Conservation (phyloP, 768 basidiomycete species). For the Rossbeevera mucosa region DNA sequence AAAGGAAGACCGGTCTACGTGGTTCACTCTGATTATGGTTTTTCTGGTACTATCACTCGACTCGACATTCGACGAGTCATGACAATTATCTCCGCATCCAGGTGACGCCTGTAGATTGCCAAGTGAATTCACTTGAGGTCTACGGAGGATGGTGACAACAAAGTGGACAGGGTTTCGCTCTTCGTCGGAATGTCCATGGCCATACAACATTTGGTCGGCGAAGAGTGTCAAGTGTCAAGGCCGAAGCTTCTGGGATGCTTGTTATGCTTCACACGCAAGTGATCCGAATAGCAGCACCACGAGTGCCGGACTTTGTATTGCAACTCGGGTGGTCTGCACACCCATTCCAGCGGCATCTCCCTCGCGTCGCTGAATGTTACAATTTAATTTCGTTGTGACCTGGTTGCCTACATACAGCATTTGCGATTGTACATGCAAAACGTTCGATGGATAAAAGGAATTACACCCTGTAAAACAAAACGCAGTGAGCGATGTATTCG, state of each 20-base stretch:
- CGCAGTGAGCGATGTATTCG: not conserved
- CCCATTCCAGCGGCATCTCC: not conserved
- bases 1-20: not conserved
- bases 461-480: conserved; percentile 34
- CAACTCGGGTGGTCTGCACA: not conserved
- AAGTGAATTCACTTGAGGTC: not conserved
- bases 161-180: not conserved
- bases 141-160: not conserved
- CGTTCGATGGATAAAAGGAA: conserved; percentile 5
- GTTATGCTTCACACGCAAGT: not conserved
- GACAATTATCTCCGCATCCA: not conserved
- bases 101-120: not conserved
- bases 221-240: not conserved
- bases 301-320: not conserved
- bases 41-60: not conserved
- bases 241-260: not conserved
- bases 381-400: conserved; percentile 2
- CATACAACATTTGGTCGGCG: not conserved
- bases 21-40: not conserved
- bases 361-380: not conserved
- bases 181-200: not conserved
- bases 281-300: not conserved
- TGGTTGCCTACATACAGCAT: conserved; percentile 16
- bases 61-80: not conserved
- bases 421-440: conserved; percentile 19